Percentiles rank a stretch among this genome's conserved stretches.
Evolutionary conservation across 176 grass and related monocot genomes (phyloP).

Genomic region (Oryza glumipatula): DNA sequence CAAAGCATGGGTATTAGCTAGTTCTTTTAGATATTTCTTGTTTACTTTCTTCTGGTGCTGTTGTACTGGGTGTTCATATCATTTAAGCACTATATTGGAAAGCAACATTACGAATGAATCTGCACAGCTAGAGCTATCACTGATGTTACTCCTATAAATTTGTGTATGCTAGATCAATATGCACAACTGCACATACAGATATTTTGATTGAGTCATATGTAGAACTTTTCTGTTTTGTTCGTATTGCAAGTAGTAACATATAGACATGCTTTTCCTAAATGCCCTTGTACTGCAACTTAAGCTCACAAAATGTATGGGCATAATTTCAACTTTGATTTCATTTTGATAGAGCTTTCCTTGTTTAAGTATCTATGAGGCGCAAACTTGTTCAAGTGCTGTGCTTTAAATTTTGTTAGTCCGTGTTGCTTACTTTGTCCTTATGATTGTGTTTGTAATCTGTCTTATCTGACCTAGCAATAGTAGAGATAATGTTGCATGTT

Average conservation of each 20-base stretch:
- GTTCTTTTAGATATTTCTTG: not conserved
- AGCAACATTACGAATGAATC: not conserved
- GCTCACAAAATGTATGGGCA: not conserved
- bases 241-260: not conserved
- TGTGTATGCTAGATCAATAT: not conserved
- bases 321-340: not conserved
- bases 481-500: not conserved
- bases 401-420: not conserved
- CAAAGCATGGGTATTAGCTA: too few species aligned
- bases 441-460: not conserved
- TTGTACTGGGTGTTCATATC: not conserved
- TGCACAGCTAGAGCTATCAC: not conserved
- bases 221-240: not conserved
- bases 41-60: not conserved
- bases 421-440: not conserved
- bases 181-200: not conserved
- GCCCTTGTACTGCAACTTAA: not conserved
- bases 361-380: not conserved
- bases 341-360: not conserved
- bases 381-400: not conserved
- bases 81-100: constrained; percentile 8
- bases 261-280: not conserved
- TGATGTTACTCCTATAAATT: constrained; percentile 14
- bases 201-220: not conserved
- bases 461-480: not conserved